A percentile compares a stretch with the other conserved stretches of the same genome.
Conservation (phyloP, 2,329 filamentous ascomycete species). For the Colletotrichum lentis region DNA sequence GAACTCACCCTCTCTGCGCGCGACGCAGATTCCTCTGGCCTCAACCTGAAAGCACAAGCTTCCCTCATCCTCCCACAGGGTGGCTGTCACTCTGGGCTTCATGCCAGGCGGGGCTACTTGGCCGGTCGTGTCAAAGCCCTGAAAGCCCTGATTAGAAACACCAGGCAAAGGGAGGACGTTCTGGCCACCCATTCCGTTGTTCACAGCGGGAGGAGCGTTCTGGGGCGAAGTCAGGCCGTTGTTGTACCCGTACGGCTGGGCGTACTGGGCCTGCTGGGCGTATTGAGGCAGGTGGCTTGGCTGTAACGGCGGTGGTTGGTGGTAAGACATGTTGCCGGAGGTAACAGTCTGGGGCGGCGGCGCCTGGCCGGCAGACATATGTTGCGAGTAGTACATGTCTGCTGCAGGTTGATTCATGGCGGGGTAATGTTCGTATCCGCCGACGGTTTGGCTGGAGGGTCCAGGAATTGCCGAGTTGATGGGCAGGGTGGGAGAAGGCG, state of each 20-base stretch:
- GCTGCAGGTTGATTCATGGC: slow-evolving; percentile 83
- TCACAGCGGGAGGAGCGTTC: slow-evolving; percentile 70
- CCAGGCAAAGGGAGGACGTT: slow-evolving; percentile 77
- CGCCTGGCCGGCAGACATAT: slow-evolving; percentile 80
- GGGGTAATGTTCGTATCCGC: slow-evolving; percentile 55
- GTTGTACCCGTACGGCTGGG: slow-evolving; percentile 72
- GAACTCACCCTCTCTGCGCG: slow-evolving; percentile 82
- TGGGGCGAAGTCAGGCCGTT: slow-evolving; percentile 85
- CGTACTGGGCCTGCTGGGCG: slow-evolving; percentile 67
- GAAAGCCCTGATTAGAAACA: slow-evolving; percentile 63
- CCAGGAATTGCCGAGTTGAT: slow-evolving; percentile 56
- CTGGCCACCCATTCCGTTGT: slow-evolving; percentile 70
- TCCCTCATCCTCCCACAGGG: slow-evolving; percentile 97
- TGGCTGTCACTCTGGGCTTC: slow-evolving; percentile 96
- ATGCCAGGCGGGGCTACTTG: slow-evolving; percentile 92
- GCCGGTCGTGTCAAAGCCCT: slow-evolving; percentile 81
- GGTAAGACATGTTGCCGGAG: slow-evolving; percentile 76
- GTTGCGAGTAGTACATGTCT: slow-evolving; percentile 86
- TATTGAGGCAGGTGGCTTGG: slow-evolving; percentile 73
- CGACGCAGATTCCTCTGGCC: slow-evolving; percentile 94
- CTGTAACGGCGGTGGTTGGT: slow-evolving; percentile 78
- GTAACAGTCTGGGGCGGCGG: slow-evolving; percentile 80
- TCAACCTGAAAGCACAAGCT: slow-evolving; percentile 98
- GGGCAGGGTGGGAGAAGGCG: slow-evolving; percentile 75
- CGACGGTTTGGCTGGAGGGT: slow-evolving; percentile 50